These are phyloP conservation scores for Capsicum baccatum DNA, from an alignment of 257 asterid genomes.

Conservation along the genomic window DNA sequence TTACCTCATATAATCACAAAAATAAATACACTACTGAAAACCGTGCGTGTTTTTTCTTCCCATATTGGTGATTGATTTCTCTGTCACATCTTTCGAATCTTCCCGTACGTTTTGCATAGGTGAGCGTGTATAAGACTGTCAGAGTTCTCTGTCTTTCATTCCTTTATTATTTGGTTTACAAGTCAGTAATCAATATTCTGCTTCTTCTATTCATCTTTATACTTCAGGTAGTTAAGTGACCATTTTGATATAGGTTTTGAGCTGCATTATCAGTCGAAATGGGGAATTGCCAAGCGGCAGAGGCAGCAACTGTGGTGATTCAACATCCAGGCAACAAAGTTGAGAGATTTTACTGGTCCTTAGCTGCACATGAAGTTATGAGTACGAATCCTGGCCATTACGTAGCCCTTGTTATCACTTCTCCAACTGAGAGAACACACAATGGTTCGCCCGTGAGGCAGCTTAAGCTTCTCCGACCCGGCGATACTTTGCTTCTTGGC, in stretches of 20 bases:
- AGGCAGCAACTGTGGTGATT: slow-evolving; percentile 80
- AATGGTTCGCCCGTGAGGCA: slow-evolving; percentile 60
- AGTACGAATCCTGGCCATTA: slow-evolving; percentile 79
- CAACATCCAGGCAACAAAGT: slow-evolving; percentile 69
- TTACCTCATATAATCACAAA: not conserved
- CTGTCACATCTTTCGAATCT: slow-evolving; percentile 43
- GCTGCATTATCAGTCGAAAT: slow-evolving; percentile 29
- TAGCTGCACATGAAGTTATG: slow-evolving; percentile 74
- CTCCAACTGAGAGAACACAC: slow-evolving; percentile 48
- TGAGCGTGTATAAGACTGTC: slow-evolving; percentile 23
- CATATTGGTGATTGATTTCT: slow-evolving; percentile 25
- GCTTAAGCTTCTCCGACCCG: slow-evolving; percentile 82
- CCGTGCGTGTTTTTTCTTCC: not conserved
- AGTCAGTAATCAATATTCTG: not conserved
- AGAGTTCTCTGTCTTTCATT: slow-evolving; percentile 32
- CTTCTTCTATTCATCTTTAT: slow-evolving; percentile 18
- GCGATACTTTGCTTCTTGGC: slow-evolving; percentile 70
- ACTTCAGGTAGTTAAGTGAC: not conserved
- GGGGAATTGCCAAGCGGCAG: slow-evolving; percentile 98
- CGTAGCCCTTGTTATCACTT: slow-evolving; percentile 64
- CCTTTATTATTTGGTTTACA: not conserved
- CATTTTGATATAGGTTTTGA: not conserved
- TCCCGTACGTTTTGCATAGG: slow-evolving; percentile 14
- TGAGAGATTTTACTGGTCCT: slow-evolving; percentile 76
- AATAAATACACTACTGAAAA: not conserved